These are phyloP conservation scores for Yamadazyma jaroonii DNA, from an alignment of 1,139 yeast species.

Conservation along the genomic window DNA sequence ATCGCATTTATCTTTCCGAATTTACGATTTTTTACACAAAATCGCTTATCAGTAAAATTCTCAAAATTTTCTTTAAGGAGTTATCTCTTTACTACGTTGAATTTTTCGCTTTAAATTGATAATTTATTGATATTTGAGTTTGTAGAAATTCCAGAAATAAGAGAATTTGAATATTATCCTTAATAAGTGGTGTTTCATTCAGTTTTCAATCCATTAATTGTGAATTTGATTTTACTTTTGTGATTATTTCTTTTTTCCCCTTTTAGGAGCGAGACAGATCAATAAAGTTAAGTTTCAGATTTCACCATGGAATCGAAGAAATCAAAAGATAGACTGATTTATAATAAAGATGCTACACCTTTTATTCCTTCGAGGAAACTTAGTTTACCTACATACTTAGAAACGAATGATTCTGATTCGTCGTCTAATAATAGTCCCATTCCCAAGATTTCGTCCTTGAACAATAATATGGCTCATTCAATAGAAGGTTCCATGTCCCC, in stretches of 20 bases:
- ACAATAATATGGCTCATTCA: neutral
- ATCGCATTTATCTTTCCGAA: neutral
- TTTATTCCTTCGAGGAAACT: slow-evolving; percentile 19
- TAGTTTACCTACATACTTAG: slow-evolving; percentile 4
- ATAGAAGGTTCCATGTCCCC: neutral
- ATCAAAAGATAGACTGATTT: slow-evolving; percentile 4
- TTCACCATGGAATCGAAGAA: neutral
- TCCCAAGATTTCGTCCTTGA: neutral
- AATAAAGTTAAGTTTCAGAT: no score
- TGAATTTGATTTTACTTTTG: no score
- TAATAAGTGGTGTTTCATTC: no score
- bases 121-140: neutral
- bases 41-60: slow-evolving; percentile 3
- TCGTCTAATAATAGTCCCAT: slow-evolving; percentile 2
- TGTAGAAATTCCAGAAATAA: no score
- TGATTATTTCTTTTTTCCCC: no score
- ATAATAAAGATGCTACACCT: slow-evolving; percentile 26
- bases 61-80: neutral
- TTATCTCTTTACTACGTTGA: neutral
- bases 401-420: slow-evolving; percentile 1
- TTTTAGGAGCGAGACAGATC: no score
- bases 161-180: no score
- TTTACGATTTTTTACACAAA: slow-evolving; percentile 4
- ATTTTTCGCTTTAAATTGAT: neutral
- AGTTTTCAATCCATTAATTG: no score